Evolutionary conservation across 176 grass and related monocot species (phyloP).

Genomic region (Carex parvula): DNA sequence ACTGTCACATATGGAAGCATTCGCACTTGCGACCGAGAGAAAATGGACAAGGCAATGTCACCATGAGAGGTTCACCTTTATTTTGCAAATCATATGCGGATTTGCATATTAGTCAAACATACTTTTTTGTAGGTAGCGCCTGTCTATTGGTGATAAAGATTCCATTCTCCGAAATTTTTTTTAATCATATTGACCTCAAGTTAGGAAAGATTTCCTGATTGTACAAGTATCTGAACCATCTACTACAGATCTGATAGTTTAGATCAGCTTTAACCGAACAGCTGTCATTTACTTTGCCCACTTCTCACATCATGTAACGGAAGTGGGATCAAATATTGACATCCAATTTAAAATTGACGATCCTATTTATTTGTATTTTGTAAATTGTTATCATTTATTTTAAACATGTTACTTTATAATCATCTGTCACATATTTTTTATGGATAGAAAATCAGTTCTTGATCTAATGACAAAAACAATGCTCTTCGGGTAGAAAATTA

Average conservation of each 20-base stretch:
- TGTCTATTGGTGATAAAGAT: background rate
- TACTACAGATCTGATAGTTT: background rate
- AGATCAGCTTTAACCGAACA: background rate
- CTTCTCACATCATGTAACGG: no score
- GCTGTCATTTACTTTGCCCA: background rate
- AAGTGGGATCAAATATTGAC: no score
- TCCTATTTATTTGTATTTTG: no score
- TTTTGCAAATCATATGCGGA: background rate
- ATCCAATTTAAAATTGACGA: no score
- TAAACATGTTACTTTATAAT: background rate
- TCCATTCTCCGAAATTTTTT: background rate
- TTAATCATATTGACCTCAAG: background rate
- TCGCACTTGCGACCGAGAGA: background rate
- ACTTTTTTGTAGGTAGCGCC: background rate
- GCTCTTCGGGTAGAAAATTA: no score
- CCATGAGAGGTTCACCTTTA: background rate
- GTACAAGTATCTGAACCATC: background rate
- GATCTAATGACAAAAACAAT: no score
- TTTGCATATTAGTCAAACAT: background rate
- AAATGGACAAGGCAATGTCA: background rate
- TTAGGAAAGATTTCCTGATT: background rate
- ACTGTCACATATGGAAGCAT: constrained; percentile 3
- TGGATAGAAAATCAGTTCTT: no score
- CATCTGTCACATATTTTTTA: background rate
- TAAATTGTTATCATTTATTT: background rate